These are phyloP conservation scores for Apophysomyces ossiformis DNA, from an alignment of 371 early-diverging fungal genomes.

Conservation along the genomic window DNA sequence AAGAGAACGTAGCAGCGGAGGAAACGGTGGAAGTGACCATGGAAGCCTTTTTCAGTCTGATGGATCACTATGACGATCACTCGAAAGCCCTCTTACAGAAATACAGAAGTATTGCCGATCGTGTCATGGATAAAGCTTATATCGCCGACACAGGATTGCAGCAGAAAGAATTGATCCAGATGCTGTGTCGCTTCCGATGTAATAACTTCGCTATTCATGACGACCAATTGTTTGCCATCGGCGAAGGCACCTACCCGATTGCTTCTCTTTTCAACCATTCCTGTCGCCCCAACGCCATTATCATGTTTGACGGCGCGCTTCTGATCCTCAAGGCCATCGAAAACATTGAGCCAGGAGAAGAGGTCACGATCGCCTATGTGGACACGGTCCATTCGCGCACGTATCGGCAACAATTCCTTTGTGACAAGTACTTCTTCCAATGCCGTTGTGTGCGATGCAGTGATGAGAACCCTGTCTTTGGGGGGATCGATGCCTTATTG, in stretches of 20 bases:
- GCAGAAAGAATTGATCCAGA: conserved; percentile 42
- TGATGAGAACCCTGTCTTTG: conserved; percentile 26
- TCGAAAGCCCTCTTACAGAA: conserved; percentile 19
- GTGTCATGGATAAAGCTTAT: conserved; percentile 30
- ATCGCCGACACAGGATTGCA: conserved; percentile 28
- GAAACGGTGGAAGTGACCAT: conserved; percentile 47
- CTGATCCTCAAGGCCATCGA: conserved; percentile 67
- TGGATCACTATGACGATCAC: conserved; percentile 40
- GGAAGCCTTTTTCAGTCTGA: conserved; percentile 48
- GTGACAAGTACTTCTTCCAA: conserved; percentile 74
- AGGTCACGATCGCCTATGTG: conserved; percentile 80
- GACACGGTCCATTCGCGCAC: conserved; percentile 68
- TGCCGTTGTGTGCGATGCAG: conserved; percentile 77
- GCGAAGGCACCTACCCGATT: conserved; percentile 80
- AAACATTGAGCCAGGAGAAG: conserved; percentile 66
- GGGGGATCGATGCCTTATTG: conserved; percentile 37
- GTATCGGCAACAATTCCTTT: conserved; percentile 58
- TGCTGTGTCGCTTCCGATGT: conserved; percentile 70
- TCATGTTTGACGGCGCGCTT: conserved; percentile 57
- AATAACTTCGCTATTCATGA: conserved; percentile 80
- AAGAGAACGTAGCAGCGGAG: conserved; percentile 14
- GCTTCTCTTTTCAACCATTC: conserved; percentile 88
- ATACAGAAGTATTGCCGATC: conserved; percentile 22
- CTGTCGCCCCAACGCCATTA: conserved; percentile 81
- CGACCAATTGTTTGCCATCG: conserved; percentile 67